A percentile compares a stretch with the other conserved stretches of the same genome.
Conservation (phyloP, 352 stramenopile genomes). For the Pythium brachiatum region DNA sequence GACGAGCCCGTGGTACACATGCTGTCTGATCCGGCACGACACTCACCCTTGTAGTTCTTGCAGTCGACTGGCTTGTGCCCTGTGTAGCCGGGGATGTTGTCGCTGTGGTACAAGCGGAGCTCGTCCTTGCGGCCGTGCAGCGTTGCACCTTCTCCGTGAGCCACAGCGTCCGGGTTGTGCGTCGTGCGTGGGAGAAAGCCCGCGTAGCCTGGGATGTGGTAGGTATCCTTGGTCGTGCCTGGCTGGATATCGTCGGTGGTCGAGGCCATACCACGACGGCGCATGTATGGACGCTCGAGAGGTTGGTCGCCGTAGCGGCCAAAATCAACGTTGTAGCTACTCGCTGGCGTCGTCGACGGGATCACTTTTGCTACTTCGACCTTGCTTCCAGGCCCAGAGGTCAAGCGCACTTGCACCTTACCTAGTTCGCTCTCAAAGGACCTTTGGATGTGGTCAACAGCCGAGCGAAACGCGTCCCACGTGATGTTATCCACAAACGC, state of each 20-base stretch:
- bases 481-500: constrained; percentile 41
- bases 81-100: constrained; percentile 84
- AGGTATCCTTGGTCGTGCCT: constrained; percentile 68
- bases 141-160: constrained; percentile 49
- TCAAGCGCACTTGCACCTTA: constrained; percentile 7
- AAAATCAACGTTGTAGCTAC: constrained; percentile 71
- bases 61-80: constrained; percentile 76
- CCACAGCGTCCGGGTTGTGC: constrained; percentile 57
- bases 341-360: constrained; percentile 56
- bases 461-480: constrained; percentile 44
- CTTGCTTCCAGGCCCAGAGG: constrained; percentile 1
- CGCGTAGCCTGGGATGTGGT: constrained; percentile 78
- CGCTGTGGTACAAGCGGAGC: constrained; percentile 72
- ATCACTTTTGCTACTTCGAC: constrained; percentile 34
- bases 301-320: constrained; percentile 65
- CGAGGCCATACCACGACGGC: constrained; percentile 74
- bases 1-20: constrained; percentile 61
- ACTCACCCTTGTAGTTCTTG: constrained; percentile 78
- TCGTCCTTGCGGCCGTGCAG: constrained; percentile 36
- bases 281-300: constrained; percentile 63
- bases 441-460: constrained; percentile 38
- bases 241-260: constrained; percentile 71
- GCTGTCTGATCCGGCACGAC: constrained; percentile 49
- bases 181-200: constrained; percentile 63
- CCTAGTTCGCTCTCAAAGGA: constrained; percentile 42